Evolutionary conservation across 2,329 filamentous ascomycete genomes (phyloP).

Genomic region (Fusarium sp.): DNA sequence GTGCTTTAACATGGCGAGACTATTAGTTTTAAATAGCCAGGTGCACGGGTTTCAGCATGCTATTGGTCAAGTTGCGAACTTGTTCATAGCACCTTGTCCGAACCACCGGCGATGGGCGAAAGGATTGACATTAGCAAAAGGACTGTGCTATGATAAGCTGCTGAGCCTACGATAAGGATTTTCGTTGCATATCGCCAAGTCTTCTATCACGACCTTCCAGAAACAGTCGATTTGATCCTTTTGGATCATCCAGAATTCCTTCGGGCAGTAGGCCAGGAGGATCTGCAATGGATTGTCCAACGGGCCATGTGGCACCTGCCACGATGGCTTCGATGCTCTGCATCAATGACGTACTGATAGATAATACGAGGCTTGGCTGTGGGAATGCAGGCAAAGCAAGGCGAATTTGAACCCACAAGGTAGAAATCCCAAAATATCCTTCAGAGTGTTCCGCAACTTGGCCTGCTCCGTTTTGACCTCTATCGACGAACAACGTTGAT

Average conservation of each 20-base stretch:
- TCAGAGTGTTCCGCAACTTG: background rate
- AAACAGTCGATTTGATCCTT: background rate
- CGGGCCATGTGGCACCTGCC: background rate
- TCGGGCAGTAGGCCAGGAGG: background rate
- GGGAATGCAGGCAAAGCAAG: background rate
- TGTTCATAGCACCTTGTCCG: background rate
- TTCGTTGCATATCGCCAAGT: background rate
- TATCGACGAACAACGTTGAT: background rate
- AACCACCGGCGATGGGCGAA: background rate
- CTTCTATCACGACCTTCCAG: background rate
- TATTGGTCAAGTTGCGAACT: background rate
- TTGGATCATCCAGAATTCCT: background rate
- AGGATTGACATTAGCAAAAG: background rate
- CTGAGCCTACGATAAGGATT: background rate
- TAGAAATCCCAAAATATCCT: background rate
- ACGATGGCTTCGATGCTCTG: background rate
- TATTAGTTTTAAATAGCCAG: background rate
- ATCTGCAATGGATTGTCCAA: background rate
- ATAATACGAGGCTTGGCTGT: background rate
- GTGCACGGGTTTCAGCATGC: background rate
- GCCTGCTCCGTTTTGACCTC: background rate
- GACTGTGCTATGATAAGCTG: background rate
- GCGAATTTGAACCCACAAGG: background rate
- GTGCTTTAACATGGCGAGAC: background rate
- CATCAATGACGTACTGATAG: background rate